These are phyloP conservation scores for Avena eriantha DNA, from an alignment of 176 grass and related monocot genomes.

Conservation along the genomic window DNA sequence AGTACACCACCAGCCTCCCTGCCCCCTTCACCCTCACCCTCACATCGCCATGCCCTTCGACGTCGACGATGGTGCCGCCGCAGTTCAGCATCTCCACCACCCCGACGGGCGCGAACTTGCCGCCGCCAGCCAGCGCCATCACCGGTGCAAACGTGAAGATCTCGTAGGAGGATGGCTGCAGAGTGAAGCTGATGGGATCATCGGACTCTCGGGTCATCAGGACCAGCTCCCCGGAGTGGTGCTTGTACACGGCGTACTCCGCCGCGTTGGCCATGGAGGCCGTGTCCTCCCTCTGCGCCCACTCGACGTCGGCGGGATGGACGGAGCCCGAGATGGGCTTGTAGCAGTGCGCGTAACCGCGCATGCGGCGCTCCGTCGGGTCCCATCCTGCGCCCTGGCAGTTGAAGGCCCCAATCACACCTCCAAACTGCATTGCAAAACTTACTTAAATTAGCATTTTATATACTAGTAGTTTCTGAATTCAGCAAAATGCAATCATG, in stretches of 20 bases:
- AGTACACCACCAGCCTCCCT: slow-evolving; percentile 55
- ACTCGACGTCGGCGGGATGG: slow-evolving; percentile 61
- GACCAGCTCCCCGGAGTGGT: slow-evolving; percentile 40
- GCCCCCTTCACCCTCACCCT: slow-evolving; percentile 60
- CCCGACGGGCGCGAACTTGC: slow-evolving; percentile 2
- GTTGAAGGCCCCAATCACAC: slow-evolving; percentile 73
- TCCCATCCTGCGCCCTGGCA: slow-evolving; percentile 91
- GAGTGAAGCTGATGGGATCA: slow-evolving; percentile 55
- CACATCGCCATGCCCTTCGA: slow-evolving; percentile 18
- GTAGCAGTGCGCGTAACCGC: slow-evolving; percentile 54
- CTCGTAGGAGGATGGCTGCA: slow-evolving; percentile 66
- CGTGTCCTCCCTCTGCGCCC: slow-evolving; percentile 29
- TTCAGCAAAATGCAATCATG: too few species aligned
- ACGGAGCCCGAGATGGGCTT: slow-evolving; percentile 40
- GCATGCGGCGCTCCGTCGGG: slow-evolving; percentile 47
- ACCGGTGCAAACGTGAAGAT: slow-evolving; percentile 62
- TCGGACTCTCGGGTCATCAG: slow-evolving; percentile 42
- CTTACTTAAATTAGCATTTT: too few species aligned
- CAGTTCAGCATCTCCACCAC: slow-evolving; percentile 68
- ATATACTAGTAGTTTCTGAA: too few species aligned
- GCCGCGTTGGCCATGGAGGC: slow-evolving; percentile 25
- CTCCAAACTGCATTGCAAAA: slow-evolving; percentile 51
- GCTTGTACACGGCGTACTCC: slow-evolving; percentile 53
- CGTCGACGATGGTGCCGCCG: slow-evolving; percentile 51
- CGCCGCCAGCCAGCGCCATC: background rate